These are phyloP conservation scores for Fusarium robinianum DNA, from an alignment of 2,329 filamentous ascomycete genomes.

Conservation along the genomic window DNA sequence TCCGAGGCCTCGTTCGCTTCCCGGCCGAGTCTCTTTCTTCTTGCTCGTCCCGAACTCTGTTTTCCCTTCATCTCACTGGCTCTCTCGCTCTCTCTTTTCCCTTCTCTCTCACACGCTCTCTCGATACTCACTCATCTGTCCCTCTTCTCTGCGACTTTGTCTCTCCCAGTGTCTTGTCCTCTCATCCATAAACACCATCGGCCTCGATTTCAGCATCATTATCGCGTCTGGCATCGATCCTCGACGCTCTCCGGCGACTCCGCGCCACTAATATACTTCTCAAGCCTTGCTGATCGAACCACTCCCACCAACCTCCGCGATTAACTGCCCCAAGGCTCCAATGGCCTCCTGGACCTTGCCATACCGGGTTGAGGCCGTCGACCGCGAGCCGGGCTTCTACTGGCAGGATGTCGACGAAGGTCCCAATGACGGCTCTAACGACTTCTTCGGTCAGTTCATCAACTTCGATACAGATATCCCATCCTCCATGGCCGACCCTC, in stretches of 20 bases:
- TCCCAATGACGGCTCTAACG: slow-evolving; percentile 37
- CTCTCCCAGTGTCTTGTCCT: slow-evolving; percentile 25
- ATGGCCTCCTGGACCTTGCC: slow-evolving; percentile 46
- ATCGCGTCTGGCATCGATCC: slow-evolving; percentile 23
- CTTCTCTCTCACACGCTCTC: slow-evolving; percentile 11
- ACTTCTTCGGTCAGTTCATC: slow-evolving; percentile 46
- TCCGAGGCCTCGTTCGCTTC: slow-evolving; percentile 30
- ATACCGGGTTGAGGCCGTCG: slow-evolving; percentile 42
- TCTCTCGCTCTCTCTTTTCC: slow-evolving; percentile 16
- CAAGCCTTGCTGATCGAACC: slow-evolving; percentile 14
- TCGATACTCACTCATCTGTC: not conserved
- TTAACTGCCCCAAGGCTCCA: slow-evolving; percentile 16
- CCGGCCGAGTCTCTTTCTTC: slow-evolving; percentile 28
- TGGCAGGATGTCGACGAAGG: slow-evolving; percentile 42
- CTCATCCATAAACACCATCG: slow-evolving; percentile 28
- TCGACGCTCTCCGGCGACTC: slow-evolving; percentile 29
- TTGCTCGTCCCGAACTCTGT: slow-evolving; percentile 34
- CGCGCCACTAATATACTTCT: slow-evolving; percentile 23
- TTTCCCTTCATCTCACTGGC: slow-evolving; percentile 31
- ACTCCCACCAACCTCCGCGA: slow-evolving; percentile 11
- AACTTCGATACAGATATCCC: slow-evolving; percentile 42
- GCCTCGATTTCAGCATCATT: slow-evolving; percentile 26
- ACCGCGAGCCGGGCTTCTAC: slow-evolving; percentile 43
- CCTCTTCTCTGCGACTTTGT: slow-evolving; percentile 25
- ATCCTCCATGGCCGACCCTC: slow-evolving; percentile 29